A percentile compares a stretch with the other conserved stretches of the same genome.
These are phyloP conservation scores for Nicotiana attenuata DNA, from an alignment of 257 asterid genomes.

Conservation along the genomic window DNA sequence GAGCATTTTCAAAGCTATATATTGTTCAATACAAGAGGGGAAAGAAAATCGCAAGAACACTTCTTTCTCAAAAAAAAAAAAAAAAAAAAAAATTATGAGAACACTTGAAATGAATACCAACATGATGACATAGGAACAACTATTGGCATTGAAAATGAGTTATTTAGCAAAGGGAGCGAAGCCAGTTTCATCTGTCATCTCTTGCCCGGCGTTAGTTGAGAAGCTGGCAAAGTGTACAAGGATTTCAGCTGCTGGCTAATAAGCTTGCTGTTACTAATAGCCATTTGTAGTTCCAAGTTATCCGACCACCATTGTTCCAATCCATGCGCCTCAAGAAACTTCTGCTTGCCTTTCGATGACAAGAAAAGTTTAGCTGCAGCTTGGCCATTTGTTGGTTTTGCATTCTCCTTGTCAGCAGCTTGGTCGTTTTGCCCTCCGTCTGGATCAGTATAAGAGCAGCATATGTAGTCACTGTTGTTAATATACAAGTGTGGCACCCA, in stretches of 20 bases:
- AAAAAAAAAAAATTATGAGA: too few species aligned
- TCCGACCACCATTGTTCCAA: conserved; percentile 99
- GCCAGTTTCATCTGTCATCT: conserved; percentile 5
- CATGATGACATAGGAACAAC: not conserved
- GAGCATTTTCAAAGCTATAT: not conserved
- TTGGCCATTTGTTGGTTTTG: conserved; percentile 26
- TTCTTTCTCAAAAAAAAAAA: too few species aligned
- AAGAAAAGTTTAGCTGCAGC: conserved; percentile 74
- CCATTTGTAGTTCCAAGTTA: conserved; percentile 77
- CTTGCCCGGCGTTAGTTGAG: conserved; percentile 43
- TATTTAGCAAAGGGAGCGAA: not conserved
- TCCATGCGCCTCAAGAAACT: conserved; percentile 94
- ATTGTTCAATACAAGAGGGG: not conserved
- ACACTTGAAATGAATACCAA: not conserved
- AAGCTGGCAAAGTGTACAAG: conserved; percentile 55
- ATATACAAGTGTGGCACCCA: conserved; percentile 91
- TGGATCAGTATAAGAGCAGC: conserved; percentile 78
- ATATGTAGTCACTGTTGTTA: conserved; percentile 83
- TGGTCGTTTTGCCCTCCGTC: conserved; percentile 26
- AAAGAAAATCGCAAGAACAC: not conserved
- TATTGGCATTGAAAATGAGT: conserved; percentile 4
- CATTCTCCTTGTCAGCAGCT: conserved; percentile 60
- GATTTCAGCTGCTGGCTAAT: conserved; percentile 88
- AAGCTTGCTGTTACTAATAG: conserved; percentile 70
- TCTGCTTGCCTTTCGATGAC: conserved; percentile 79